Conservation (phyloP, 1,139 yeast species). For the Hemisphaericaspora xylanilytica region DNA sequence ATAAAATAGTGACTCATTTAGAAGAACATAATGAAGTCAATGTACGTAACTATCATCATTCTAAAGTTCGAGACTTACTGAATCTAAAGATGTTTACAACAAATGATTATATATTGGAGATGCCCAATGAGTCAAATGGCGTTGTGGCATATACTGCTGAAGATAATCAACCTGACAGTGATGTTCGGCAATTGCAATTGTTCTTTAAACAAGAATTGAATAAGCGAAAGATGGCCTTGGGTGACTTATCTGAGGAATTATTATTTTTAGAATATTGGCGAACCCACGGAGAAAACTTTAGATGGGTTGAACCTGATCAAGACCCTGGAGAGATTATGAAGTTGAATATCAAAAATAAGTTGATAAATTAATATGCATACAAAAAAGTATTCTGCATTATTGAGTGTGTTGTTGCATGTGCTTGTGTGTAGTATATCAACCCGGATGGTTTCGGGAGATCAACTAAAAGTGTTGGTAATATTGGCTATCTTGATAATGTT, state of each 20-base stretch:
- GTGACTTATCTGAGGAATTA: constrained; percentile 35
- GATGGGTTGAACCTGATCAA: constrained; percentile 50
- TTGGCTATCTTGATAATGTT: too few species aligned
- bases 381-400: neutral
- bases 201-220: constrained; percentile 27
- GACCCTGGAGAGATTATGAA: constrained; percentile 40
- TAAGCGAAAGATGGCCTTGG: constrained; percentile 29
- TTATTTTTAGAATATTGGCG: constrained; percentile 39
- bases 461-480: too few species aligned
- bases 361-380: neutral
- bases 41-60: constrained; percentile 37
- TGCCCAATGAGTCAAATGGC: constrained; percentile 17
- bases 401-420: too few species aligned
- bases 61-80: constrained; percentile 26
- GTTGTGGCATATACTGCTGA: constrained; percentile 7
- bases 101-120: constrained; percentile 29
- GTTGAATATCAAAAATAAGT: constrained; percentile 9
- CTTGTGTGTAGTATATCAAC: too few species aligned
- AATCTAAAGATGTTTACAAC: constrained; percentile 19
- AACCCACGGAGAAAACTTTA: constrained; percentile 35
- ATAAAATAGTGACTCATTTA: constrained; percentile 34
- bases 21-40: constrained; percentile 44
- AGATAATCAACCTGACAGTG: constrained; percentile 3
- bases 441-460: too few species aligned
- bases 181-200: constrained; percentile 15